phyloP scores from a whole-genome alignment of 2,329 filamentous ascomycete genomes.

The Phialophora verrucosa region DNA sequence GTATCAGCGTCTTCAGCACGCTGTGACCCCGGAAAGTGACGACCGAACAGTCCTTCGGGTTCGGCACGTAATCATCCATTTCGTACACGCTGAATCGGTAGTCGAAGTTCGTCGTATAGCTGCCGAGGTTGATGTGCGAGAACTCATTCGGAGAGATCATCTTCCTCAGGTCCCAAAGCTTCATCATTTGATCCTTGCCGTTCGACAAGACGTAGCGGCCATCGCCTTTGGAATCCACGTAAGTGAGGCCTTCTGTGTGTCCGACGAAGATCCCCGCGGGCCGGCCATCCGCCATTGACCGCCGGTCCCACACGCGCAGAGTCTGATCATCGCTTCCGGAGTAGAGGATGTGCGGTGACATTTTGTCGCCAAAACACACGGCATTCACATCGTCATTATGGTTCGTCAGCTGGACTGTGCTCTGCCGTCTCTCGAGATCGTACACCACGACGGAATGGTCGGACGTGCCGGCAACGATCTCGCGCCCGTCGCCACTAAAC shows the following conservation, averaged over 20 bases:
- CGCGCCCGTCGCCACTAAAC: conserved; percentile 88
- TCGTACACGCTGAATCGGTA: conserved; percentile 63
- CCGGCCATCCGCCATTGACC: conserved; percentile 67
- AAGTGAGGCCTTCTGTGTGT: conserved; percentile 69
- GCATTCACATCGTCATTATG: conserved; percentile 93
- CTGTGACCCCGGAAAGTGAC: conserved; percentile 92
- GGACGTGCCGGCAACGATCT: conserved; percentile 88
- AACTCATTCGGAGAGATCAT: conserved; percentile 74
- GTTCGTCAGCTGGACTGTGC: conserved; percentile 75
- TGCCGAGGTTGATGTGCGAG: conserved; percentile 55
- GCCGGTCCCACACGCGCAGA: conserved; percentile 93
- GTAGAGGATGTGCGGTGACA: conserved; percentile 90
- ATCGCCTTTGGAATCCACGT: conserved; percentile 82
- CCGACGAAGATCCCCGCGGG: conserved; percentile 69
- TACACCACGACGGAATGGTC: conserved; percentile 83
- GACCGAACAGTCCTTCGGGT: conserved; percentile 85
- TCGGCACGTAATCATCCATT: conserved; percentile 62
- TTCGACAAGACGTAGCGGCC: conserved; percentile 90
- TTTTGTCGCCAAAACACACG: conserved; percentile 89
- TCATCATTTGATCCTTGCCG: conserved; percentile 95
- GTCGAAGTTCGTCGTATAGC: conserved; percentile 66
- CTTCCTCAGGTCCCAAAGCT: conserved; percentile 92
- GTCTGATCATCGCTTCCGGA: conserved; percentile 94
- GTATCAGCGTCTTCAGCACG: conserved; percentile 86
- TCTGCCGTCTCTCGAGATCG: conserved; percentile 80